Evolutionary conservation across 2,329 filamentous ascomycete genomes (phyloP).

Genomic region (Pseudocercospora pini-densiflorae): DNA sequence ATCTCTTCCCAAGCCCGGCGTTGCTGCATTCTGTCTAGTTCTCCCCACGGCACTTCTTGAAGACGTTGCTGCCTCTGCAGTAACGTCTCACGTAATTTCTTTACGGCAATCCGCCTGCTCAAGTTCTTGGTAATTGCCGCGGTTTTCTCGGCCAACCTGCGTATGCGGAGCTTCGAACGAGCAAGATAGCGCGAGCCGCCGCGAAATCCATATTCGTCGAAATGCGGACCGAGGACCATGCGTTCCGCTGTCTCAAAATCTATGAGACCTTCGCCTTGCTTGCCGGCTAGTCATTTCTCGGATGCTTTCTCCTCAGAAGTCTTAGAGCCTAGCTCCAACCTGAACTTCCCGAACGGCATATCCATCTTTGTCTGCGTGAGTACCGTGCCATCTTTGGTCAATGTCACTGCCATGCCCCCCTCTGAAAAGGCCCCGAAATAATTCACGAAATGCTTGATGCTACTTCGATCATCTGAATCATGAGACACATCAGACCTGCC

Average conservation of each 20-base stretch:
- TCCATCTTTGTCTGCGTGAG: constrained; percentile 52
- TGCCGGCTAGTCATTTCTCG: not conserved
- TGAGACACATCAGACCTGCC: constrained; percentile 12
- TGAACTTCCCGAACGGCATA: constrained; percentile 44
- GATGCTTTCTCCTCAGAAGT: not conserved
- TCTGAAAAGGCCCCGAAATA: constrained; percentile 69
- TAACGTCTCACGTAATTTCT: not conserved
- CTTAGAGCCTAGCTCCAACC: not conserved
- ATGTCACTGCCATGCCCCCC: constrained; percentile 60
- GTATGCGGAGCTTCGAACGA: not conserved
- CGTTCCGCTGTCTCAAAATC: not conserved
- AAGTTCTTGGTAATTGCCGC: not conserved
- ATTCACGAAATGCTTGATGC: constrained; percentile 27
- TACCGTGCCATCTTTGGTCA: constrained; percentile 8
- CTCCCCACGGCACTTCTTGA: not conserved
- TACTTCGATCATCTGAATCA: not conserved
- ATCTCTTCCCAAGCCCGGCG: not conserved
- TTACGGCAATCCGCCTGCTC: not conserved
- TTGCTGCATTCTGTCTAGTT: not conserved
- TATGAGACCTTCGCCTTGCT: not conserved
- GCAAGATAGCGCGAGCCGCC: not conserved
- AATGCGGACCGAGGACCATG: not conserved
- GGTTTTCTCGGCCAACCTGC: not conserved
- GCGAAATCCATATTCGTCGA: not conserved
- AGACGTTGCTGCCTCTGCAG: not conserved